A percentile compares a stretch with the other conserved stretches of the same genome.
Evolutionary conservation across 805 yeast genomes (phyloP).

Genomic region (Barnettozyma salicaria): DNA sequence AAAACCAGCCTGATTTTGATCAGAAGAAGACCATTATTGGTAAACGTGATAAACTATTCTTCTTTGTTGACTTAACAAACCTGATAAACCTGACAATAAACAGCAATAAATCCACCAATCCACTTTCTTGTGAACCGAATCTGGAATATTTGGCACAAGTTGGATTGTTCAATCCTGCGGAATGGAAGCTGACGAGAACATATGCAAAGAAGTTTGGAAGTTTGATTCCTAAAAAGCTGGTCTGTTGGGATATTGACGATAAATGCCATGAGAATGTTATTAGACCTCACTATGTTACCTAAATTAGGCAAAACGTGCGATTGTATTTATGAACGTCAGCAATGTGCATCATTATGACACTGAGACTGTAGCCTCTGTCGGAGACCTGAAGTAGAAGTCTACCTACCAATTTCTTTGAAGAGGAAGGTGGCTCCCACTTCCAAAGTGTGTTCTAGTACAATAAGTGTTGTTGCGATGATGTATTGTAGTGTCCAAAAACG

Average conservation of each 20-base stretch:
- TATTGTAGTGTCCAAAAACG: neutral
- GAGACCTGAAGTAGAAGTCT: too few relatives aligned
- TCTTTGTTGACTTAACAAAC: constrained; percentile 7
- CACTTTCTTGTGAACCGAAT: constrained; percentile 5
- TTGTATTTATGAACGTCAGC: too few relatives aligned
- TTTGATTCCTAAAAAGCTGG: constrained; percentile 11
- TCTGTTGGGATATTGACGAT: constrained; percentile 14
- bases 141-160: constrained; percentile 5
- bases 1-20: constrained; percentile 1
- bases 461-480: too few relatives aligned
- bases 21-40: neutral
- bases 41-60: constrained; percentile 6
- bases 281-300: constrained; percentile 4
- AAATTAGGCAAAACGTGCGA: too few relatives aligned
- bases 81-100: constrained; percentile 6
- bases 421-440: too few relatives aligned
- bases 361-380: too few relatives aligned
- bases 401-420: too few relatives aligned
- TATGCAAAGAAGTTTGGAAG: constrained; percentile 11
- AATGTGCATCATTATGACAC: too few relatives aligned
- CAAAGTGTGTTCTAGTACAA: too few relatives aligned
- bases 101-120: neutral
- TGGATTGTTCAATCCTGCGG: constrained; percentile 11
- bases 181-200: constrained; percentile 11
- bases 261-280: constrained; percentile 5